Base-by-base conservation (phyloP, 495 filamentous ascomycete genomes). In the Chaetomium cochliodes region DNA sequence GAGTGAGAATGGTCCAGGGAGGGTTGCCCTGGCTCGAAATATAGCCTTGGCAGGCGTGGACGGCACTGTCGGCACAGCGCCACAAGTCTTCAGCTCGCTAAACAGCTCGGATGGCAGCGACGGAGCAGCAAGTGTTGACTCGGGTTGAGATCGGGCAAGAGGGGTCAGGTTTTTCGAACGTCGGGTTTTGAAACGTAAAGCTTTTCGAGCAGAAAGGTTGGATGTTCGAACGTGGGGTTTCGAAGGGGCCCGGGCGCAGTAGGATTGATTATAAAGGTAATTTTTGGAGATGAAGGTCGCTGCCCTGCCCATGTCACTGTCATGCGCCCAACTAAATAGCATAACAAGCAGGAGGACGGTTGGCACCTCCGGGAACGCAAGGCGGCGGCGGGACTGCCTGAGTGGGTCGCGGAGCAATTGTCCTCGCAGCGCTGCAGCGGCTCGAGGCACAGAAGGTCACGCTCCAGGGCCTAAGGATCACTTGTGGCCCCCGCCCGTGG, bases 21-120 rank as follows among this genome's bases (percentile, higher is more conserved):
- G 58, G 58, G 41, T 44, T 58, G 42, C 51, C 49, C 64, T 41
- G 30, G 64, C 70, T 68, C 66, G 70, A 69, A 73, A 73, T 73
- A 73, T 73, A 73, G 70, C 64, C 68, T 61, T 67, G 37, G 66
- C 28, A 30, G 28, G 28, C 12, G 12, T 28, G 52, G 39, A 22
- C 30, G 44, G 23, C 25, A 22, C 39, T 30, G 50, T 47, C 16
- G 66, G 58, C 54, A 63, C 37, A 52, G 62, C 16, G 52, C 7
- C 33, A 54, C 42, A 58, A 37, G 33, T 37, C 33, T 37, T 12
- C 33, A 37, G 33, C 33, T 50, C 30, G 62, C 0, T 26, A n/a
- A n/a, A n/a, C n/a, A 9, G 9, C 13, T 11, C 18, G 41, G 8
- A 18, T 44, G 41, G 13, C 41, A 44, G 5, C 15, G 5, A 37